Base-by-base conservation (phyloP, 2,329 filamentous ascomycete species). In the Colletotrichum sp. region DNA sequence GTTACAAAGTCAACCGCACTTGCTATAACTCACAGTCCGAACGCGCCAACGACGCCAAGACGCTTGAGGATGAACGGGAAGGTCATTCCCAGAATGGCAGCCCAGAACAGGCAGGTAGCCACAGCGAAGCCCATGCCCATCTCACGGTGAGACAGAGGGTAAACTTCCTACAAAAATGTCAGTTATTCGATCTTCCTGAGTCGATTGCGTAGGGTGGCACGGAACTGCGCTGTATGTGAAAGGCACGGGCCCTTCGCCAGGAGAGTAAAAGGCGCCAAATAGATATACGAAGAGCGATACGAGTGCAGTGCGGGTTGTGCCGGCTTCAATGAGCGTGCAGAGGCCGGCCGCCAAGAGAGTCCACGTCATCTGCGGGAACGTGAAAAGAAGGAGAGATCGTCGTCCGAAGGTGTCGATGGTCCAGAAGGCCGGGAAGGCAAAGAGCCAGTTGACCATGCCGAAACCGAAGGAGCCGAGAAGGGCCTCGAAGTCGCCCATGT, bases 51-150 rank as follows among this genome's bases (percentile, higher is more conserved):
- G 61, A 88, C 85, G 4, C 84, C 83, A 1, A 89, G 77, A 13
- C 81, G 79, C 4, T 82, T 81, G 15, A 93, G 83, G 83, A 93
- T 88, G 62, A 89, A 85, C 3, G 91, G 92, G 79, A 93, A 92
- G 0, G 91, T 93, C 67, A 94, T 89, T n/a, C 89, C 89, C 61
- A 93, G 84, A 0, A 94, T 89, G 1, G 89, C 87, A 0, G 90
- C 91, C 88, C 88, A 91, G 79, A 89, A 89, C 9, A 93, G 85
- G 77, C 91, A 93, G 1, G 91, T 94, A 2, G 93, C 91, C 10
- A 94, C 93, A 9, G 92, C 90, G 83, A 90, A 94, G 0, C 89
- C 89, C 93, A 95, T 94, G 72, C 93, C 93, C 28, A 94, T 88
- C 80, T 94, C 93, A 79, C 93, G 89, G 81, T 94, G 93, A 2